Evolutionary conservation across 345 rosid species (phyloP).

Genomic region (Arabidopsis suecica): DNA sequence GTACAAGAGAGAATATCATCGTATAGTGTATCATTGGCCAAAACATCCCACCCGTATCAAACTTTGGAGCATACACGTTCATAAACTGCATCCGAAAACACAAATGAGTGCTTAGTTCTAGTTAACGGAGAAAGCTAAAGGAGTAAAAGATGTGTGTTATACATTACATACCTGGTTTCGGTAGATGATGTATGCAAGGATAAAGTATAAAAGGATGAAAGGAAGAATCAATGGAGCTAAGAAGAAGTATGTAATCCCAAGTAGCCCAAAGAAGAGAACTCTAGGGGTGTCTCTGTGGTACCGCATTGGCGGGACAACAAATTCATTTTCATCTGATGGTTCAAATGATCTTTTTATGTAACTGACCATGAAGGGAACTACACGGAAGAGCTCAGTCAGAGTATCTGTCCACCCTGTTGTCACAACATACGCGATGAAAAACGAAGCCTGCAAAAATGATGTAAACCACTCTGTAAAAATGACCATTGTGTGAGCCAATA

Average conservation of each 20-base stretch:
- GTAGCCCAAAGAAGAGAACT: conserved; percentile 87
- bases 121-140: neutral
- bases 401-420: conserved; percentile 97
- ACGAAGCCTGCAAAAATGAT: conserved; percentile 73
- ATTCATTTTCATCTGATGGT: conserved; percentile 56
- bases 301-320: conserved; percentile 74
- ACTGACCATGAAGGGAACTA: conserved; percentile 70
- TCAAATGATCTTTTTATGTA: conserved; percentile 57
- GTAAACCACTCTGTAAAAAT: neutral
- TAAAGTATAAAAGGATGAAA: conserved; percentile 81
- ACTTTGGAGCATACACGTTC: conserved; percentile 82
- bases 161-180: conserved; percentile 87
- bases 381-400: conserved; percentile 83
- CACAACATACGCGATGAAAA: conserved; percentile 91
- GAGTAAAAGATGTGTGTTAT: conserved; percentile 16
- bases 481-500: conserved; percentile 1
- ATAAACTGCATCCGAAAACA: conserved; percentile 64
- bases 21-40: conserved; percentile 97
- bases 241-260: conserved; percentile 91
- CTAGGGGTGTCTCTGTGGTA: conserved; percentile 87
- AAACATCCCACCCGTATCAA: conserved; percentile 90
- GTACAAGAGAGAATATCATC: conserved; percentile 82
- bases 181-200: conserved; percentile 80
- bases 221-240: conserved; percentile 94
- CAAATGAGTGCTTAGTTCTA: conserved; percentile 11